A percentile compares a stretch with the other conserved stretches of the same genome.
phyloP scores from a whole-genome alignment of 371 early-diverging fungal species.

The Rhizopus sp. region DNA sequence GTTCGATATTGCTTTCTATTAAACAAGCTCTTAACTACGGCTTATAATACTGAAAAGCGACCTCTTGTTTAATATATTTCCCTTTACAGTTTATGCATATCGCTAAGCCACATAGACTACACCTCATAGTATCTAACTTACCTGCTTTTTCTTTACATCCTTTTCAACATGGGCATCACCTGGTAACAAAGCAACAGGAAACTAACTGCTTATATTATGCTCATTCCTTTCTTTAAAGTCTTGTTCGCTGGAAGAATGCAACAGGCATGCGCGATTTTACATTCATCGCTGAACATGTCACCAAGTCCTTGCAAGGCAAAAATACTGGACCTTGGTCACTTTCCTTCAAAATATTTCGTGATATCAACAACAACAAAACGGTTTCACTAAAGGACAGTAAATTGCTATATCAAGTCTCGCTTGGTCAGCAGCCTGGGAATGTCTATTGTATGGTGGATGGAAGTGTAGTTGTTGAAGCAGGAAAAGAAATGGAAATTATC shows the following conservation, averaged over 20 bases:
- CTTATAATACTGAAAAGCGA: too few species aligned
- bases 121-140: too few species aligned
- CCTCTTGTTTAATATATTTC: too few species aligned
- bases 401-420: conserved; percentile 47
- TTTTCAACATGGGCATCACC: conserved; percentile 33
- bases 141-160: too few species aligned
- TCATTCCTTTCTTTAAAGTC: conserved; percentile 17
- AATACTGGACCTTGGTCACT: conserved; percentile 52
- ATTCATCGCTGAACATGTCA: conserved; percentile 49
- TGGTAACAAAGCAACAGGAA: conserved; percentile 24
- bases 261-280: conserved; percentile 56
- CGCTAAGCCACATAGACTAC: too few species aligned
- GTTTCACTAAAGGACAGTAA: conserved; percentile 35
- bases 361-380: conserved; percentile 29
- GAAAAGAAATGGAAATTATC: conserved; percentile 50
- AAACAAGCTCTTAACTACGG: too few species aligned
- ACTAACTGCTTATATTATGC: not conserved
- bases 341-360: conserved; percentile 49
- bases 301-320: conserved; percentile 51
- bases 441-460: conserved; percentile 59
- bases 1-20: too few species aligned
- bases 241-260: conserved; percentile 58
- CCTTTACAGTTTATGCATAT: too few species aligned
- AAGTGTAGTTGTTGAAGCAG: conserved; percentile 54
- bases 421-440: conserved; percentile 49